These are phyloP conservation scores for Akanthomyces dipterigenus DNA, from an alignment of 2,329 filamentous ascomycete species.

Conservation along the genomic window DNA sequence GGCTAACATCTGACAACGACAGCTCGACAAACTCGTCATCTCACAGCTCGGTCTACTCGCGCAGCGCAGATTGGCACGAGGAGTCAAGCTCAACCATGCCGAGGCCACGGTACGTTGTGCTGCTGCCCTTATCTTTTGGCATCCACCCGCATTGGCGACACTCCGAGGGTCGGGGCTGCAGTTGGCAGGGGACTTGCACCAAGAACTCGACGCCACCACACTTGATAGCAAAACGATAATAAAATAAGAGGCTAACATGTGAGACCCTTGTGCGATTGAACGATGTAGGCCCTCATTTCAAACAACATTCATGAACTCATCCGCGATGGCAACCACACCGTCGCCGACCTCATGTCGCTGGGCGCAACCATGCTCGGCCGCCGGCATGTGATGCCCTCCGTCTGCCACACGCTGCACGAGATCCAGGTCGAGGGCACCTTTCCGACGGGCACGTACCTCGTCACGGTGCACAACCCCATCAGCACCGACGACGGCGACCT, in stretches of 20 bases:
- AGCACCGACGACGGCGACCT: constrained; percentile 80
- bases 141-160: not conserved
- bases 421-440: constrained; percentile 95
- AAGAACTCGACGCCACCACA: not conserved
- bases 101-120: constrained; percentile 64
- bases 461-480: constrained; percentile 89
- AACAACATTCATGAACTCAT: constrained; percentile 93
- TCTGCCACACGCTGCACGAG: constrained; percentile 70
- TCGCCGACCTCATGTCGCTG: constrained; percentile 88
- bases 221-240: not conserved
- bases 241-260: constrained; percentile 9
- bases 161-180: constrained; percentile 1
- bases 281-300: constrained; percentile 66
- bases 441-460: constrained; percentile 81
- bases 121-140: not conserved
- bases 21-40: constrained; percentile 96
- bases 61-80: constrained; percentile 79
- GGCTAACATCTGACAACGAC: not conserved
- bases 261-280: not conserved
- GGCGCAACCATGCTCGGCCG: constrained; percentile 90
- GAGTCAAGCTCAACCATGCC: constrained; percentile 81
- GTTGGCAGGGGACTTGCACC: not conserved
- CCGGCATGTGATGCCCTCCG: constrained; percentile 80
- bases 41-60: constrained; percentile 83
- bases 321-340: constrained; percentile 88